A percentile compares a stretch with the other conserved stretches of the same genome.
These are phyloP conservation scores for Metschnikowia matae DNA, from an alignment of 805 yeast genomes.

Conservation along the genomic window DNA sequence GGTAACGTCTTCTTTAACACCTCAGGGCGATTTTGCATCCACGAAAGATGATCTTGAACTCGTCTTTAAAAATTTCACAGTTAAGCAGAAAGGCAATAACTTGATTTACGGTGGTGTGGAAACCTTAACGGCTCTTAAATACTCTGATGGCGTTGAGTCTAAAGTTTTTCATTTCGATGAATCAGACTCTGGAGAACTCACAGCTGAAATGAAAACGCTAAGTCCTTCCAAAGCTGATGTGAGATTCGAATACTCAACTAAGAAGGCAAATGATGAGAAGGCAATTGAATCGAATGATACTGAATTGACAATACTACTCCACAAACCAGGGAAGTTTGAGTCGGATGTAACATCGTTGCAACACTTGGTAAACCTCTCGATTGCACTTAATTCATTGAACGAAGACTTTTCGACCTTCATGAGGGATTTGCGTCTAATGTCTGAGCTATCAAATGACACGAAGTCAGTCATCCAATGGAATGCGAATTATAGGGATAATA, in stretches of 20 bases:
- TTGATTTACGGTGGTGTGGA: slow-evolving; percentile 49
- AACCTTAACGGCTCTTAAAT: slow-evolving; percentile 24
- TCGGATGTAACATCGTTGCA: slow-evolving; percentile 23
- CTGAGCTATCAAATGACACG: background rate
- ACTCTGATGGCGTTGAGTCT: slow-evolving; percentile 12
- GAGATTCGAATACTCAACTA: slow-evolving; percentile 44
- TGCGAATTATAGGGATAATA: no score
- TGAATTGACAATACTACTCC: slow-evolving; percentile 1
- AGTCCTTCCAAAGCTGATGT: slow-evolving; percentile 41
- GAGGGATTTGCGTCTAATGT: slow-evolving; percentile 2
- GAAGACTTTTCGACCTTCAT: slow-evolving; percentile 9
- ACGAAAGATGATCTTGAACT: slow-evolving; percentile 24
- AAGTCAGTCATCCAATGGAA: background rate
- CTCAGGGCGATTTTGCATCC: slow-evolving; percentile 40
- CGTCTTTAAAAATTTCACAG: slow-evolving; percentile 24
- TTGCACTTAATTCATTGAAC: slow-evolving; percentile 21
- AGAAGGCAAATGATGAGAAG: background rate
- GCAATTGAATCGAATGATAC: background rate
- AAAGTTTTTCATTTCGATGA: slow-evolving; percentile 26
- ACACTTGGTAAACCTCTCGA: slow-evolving; percentile 24
- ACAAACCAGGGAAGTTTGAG: slow-evolving; percentile 26
- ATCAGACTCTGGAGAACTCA: background rate
- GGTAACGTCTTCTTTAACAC: slow-evolving; percentile 43
- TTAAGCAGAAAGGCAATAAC: slow-evolving; percentile 41
- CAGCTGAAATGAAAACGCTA: background rate